Percentiles rank a stretch among this genome's conserved stretches.
phyloP scores from a whole-genome alignment of 805 yeast species.

The Zygosaccharomyces kombuchaensis region DNA sequence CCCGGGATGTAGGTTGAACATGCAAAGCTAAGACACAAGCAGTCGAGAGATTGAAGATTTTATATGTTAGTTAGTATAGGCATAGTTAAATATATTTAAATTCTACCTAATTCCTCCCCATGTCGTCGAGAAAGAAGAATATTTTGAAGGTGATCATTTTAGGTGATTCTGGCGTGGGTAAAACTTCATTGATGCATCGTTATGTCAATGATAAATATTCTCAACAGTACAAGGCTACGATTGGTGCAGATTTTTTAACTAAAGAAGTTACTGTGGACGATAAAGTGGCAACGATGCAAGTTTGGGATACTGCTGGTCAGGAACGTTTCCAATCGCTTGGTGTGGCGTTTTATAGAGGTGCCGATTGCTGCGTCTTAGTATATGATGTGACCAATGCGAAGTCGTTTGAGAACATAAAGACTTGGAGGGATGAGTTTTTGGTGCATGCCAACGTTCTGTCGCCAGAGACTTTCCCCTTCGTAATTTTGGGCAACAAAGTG shows the following conservation, averaged over 20 bases:
- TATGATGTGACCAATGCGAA: conserved; percentile 94
- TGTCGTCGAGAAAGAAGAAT: conserved; percentile 59
- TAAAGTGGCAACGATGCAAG: conserved; percentile 50
- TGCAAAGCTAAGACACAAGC: not conserved
- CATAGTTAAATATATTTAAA: too few relatives aligned
- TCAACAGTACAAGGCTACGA: conserved; percentile 95
- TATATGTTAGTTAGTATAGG: not conserved
- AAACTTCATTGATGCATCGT: conserved; percentile 95
- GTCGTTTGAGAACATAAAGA: conserved; percentile 80
- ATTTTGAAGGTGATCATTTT: conserved; percentile 81
- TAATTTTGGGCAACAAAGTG: conserved; percentile 89
- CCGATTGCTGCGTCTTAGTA: conserved; percentile 95
- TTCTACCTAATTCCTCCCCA: conserved; percentile 4
- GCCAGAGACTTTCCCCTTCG: conserved; percentile 95
- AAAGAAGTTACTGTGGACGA: conserved; percentile 82
- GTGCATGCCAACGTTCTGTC: conserved; percentile 90
- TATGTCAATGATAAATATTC: conserved; percentile 92
- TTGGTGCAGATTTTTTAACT: conserved; percentile 94
- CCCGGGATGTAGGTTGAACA: not conserved
- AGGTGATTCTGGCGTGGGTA: conserved; percentile 98
- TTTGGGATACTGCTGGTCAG: conserved; percentile 99
- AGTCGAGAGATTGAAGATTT: not conserved
- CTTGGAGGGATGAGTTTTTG: conserved; percentile 94
- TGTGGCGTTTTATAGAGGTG: conserved; percentile 95
- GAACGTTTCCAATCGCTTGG: conserved; percentile 96